These are phyloP conservation scores for Aspergillus olivimuriae DNA, from an alignment of 495 filamentous ascomycete genomes.

Conservation along the genomic window DNA sequence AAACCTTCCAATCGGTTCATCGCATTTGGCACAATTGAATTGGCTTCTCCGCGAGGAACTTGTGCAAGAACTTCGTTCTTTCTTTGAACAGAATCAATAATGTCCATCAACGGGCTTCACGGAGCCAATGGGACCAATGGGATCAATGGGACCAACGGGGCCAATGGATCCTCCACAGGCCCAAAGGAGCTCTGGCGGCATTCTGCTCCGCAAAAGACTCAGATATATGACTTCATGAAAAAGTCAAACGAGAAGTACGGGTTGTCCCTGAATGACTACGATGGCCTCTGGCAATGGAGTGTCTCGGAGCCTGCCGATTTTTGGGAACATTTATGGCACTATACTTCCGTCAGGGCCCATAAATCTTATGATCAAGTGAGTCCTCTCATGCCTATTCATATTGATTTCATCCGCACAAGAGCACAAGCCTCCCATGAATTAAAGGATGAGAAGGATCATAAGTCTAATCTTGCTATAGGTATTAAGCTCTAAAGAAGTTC, in stretches of 20 bases:
- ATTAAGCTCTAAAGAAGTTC: conserved; percentile 52
- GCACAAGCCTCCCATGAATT: neutral
- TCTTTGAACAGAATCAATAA: neutral
- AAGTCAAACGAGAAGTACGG: conserved; percentile 61
- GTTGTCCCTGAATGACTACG: conserved; percentile 55
- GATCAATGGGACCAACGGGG: conserved; percentile 18
- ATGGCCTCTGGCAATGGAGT: conserved; percentile 77
- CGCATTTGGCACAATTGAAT: too few species aligned
- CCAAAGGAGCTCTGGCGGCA: conserved; percentile 64
- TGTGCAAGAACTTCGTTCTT: too few species aligned
- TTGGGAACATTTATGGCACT: conserved; percentile 84
- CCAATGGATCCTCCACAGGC: conserved; percentile 14
- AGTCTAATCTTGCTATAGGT: conserved; percentile 45
- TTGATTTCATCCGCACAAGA: neutral
- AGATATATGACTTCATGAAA: conserved; percentile 65
- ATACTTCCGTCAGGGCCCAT: conserved; percentile 66
- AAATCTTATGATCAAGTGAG: conserved; percentile 53
- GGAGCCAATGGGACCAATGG: neutral
- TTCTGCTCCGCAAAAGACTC: conserved; percentile 56
- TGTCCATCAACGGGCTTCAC: neutral
- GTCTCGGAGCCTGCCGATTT: conserved; percentile 66
- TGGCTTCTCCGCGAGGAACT: too few species aligned
- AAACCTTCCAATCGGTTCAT: too few species aligned
- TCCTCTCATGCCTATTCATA: conserved; percentile 7
- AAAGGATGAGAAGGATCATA: neutral